Evolutionary conservation across 2,329 filamentous ascomycete genomes (phyloP), one percentile per base, ranked within the genome.

Genomic region (Fusarium pseudonygamai): DNA sequence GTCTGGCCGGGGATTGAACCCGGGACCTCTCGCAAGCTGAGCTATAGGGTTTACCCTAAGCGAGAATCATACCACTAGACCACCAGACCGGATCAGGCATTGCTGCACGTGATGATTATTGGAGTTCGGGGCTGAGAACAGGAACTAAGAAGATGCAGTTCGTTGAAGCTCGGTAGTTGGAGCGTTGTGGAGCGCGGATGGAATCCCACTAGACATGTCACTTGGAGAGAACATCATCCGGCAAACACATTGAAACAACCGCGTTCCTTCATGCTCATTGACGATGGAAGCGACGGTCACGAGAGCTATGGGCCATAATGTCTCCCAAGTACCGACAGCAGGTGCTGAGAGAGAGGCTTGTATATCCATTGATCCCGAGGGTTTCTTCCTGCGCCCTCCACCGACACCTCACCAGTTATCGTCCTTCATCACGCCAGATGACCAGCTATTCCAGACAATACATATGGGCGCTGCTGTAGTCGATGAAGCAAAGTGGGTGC

Each of bases 31-130:
- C 82, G 82, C 82, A 84, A 76, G 70, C 73, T 64, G 32, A 73
- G 79, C 80, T 80, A 36, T 74, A 79, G 81, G 81, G 80, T 83
- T 73, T 75, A 80, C 89, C 89, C 89, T 91, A 90, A 90, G 89
- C 89, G 88, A 89, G 88, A 90, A 91, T 90, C 88, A 90, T 91
- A 90, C 88, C 89, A 87, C 88, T 89, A 90, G 88, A 89, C 87
- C 87, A 89, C 81, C 83, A 84, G 83, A 84, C 83, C 84, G 18
- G 15, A 15, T 18, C 28, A 60, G 15, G 12, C 30, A 60, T 22
- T 30, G 2, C 3, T 15, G 56, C 61, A 64, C 55, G 61, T 61
- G 64, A 45, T 30, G 36, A 10, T 30, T 49, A 9, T 15, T 37
- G 3, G 10, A n/a, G 2, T 15, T 28, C 4, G 13, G 24, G 9